Evolutionary conservation across 352 stramenopile genomes (phyloP), one percentile per base, ranked within the genome.

Genomic region (Phytophthora multivora): DNA sequence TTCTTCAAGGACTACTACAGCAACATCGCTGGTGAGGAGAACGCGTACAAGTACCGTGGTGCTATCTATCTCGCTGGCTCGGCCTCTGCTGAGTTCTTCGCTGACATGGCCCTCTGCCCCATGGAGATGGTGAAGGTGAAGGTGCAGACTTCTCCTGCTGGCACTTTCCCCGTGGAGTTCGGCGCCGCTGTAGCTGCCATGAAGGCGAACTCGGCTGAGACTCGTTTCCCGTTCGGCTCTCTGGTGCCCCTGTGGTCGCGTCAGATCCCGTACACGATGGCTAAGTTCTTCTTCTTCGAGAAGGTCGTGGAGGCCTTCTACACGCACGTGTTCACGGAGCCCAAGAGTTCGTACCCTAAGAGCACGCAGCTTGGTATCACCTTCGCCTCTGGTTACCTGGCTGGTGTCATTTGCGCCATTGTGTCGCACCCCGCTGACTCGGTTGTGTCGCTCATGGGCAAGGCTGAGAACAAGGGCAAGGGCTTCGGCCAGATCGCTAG

Each of bases 351-450:
- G 60, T 98, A 98, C 90, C 75, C 84, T 46, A 97, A 98, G 73
- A 86, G 71, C 68, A 96, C 90, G 41, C 97, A 99, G 81, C 77
- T 99, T 39, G 94, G 92, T 49, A 79, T 99, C 45, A 98, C 97
- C 13, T 97, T 99, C 58, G 73, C 80, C n/a, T 99, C 96, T 40
- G 98, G 98, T 90, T 98, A 99, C 75, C 89, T 99, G 80, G 97
- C 98, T 66, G 98, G 98, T 97, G 95, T 99, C 72, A 97, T 98
- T 64, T 98, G 97, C 58, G 98, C 98, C 59, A 98, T 99, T 64
- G 98, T 99, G 64, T 99, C 97, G 70, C 98, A 99, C 88, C 97
- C 98, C 51, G 97, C 97, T 47, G 98, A 99, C 84, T 99, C 96
- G 41, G 89, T 99, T 50, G 92, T 99, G 64, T 99, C 97, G 47